Evolutionary conservation across 768 basidiomycete species (phyloP).

Genomic region (Podaxis pistillaris): DNA sequence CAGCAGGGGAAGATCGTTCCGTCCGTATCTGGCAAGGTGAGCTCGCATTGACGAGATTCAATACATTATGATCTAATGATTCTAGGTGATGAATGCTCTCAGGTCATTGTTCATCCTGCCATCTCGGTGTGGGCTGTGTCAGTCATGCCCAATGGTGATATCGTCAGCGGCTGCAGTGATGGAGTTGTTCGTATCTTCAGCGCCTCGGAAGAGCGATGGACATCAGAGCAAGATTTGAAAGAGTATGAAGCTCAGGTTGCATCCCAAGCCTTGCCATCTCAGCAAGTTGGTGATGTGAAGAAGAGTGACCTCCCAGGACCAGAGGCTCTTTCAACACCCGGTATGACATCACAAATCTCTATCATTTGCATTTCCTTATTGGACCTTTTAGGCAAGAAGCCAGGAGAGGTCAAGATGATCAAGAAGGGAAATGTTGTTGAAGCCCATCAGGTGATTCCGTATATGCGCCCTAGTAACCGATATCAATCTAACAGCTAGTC

Average conservation of each 20-base stretch:
- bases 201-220: constrained; percentile 69
- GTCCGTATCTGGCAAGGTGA: constrained; percentile 88
- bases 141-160: constrained; percentile 85
- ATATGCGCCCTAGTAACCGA: not conserved
- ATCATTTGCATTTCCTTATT: not conserved
- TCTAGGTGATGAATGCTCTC: constrained; percentile 78
- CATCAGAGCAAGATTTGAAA: constrained; percentile 59
- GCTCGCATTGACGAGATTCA: not conserved
- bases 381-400: constrained; percentile 67
- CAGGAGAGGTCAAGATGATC: constrained; percentile 93
- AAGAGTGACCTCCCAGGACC: constrained; percentile 84
- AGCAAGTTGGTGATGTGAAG: constrained; percentile 91
- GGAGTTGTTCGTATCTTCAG: constrained; percentile 86
- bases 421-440: constrained; percentile 78
- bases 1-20: constrained; percentile 92
- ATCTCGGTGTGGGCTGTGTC: constrained; percentile 97
- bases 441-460: constrained; percentile 73
- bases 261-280: constrained; percentile 75
- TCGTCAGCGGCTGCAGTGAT: constrained; percentile 91
- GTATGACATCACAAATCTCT: constrained; percentile 37
- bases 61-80: not conserved
- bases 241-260: constrained; percentile 76
- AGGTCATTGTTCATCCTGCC: constrained; percentile 90
- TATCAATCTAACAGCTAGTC: constrained; percentile 9
- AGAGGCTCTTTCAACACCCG: constrained; percentile 76